Base-by-base conservation (phyloP, 495 filamentous ascomycete genomes). In the Geoglossum glabrum region DNA sequence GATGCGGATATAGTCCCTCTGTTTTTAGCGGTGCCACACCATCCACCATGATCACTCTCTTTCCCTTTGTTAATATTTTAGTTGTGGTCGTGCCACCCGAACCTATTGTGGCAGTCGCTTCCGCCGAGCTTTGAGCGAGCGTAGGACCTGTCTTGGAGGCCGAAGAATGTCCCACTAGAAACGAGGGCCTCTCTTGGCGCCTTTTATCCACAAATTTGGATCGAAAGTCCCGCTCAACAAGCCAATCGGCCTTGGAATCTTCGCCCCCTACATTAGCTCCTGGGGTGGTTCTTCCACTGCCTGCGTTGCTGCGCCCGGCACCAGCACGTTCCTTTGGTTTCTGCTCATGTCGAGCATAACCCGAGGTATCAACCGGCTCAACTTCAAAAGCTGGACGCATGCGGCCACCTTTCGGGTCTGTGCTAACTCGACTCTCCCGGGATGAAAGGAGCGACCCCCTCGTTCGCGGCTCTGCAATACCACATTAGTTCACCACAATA, bases 171-270 rank as follows among this genome's bases (percentile, higher is more conserved):
- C 38, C 6, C 56, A 58, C 30, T 23, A 23, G 33, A 17, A 47
- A 45, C 40, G 21, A 51, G n/a, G 33, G 21, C 43, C 36, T 27
- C 56, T 27, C 38, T 27, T 47, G 56, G 31, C 34, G 56, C 31
- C 19, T 45, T 23, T 46, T 40, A 28, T 58, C 56, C 26, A 33
- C 40, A 46, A 58, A 51, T 25, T 58, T 46, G 3, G 40, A 33
- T 23, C 36, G 25, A 46, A 51, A 58, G 40, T 50, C 56, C 38
- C 38, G 33, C 28, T 56, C 54, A 26, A 56, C 54, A 31, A 56
- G 54, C 54, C 49, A 52, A 13, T 52, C 49, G 30, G 11, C 25
- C 49, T 30, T 52, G 9, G 23, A 7, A n/a, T 52, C 4, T 52
- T 31, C 49, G 11, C 25, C 49, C 7, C 17, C 49, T 1, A 30